Evolutionary conservation across 2,329 filamentous ascomycete genomes (phyloP), one percentile per base, ranked within the genome.

Genomic region (Alternaria gansuensis): DNA sequence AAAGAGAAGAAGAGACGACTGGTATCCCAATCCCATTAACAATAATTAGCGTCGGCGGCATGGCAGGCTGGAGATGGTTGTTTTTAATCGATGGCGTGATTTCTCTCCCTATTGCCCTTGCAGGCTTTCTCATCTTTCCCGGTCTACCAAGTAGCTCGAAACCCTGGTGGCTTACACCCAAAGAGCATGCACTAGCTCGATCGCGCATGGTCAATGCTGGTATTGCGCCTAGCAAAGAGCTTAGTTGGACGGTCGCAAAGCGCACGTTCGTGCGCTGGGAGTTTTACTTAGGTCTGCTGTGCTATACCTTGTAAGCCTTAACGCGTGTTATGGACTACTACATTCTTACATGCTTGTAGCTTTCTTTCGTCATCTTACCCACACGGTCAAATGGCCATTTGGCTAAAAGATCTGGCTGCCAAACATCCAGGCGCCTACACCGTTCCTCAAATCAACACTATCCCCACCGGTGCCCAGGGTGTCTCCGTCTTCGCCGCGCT

Each of bases 1-100:
- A 17, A 17, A 17, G 17, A 17, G 17, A 17, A 17, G 17, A 17
- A 17, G 17, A 17, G 17, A 17, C 17, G 17, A 17, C 3, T 8
- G n/a, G 4, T 2, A 4, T 26, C 10, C n/a, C 7, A 21, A 10
- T 5, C 8, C 14, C 39, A 33, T 54, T 64, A 24, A 64, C n/a
- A 2, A 8, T 2, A 14, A 21, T 3, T 5, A 66, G 68, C 0
- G 69, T 81, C 0, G 70, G 70, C 10, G 84, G 84, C 0, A 80
- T 82, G 67, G 74, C 80, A 0, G 84, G 84, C 0, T 85, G 82
- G 82, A 58, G 75, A 26, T 77, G 75, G 84, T 76, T 87, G 0
- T 88, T 87, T 55, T 82, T 88, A 37, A 83, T 87, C 40, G 84
- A 87, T 64, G 83, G 82, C 0, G 75, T 85, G 37, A 85, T 87